Percentiles rank a stretch among this genome's conserved stretches.
phyloP scores from a whole-genome alignment of 1,139 yeast genomes.

The Pichia sp. region DNA sequence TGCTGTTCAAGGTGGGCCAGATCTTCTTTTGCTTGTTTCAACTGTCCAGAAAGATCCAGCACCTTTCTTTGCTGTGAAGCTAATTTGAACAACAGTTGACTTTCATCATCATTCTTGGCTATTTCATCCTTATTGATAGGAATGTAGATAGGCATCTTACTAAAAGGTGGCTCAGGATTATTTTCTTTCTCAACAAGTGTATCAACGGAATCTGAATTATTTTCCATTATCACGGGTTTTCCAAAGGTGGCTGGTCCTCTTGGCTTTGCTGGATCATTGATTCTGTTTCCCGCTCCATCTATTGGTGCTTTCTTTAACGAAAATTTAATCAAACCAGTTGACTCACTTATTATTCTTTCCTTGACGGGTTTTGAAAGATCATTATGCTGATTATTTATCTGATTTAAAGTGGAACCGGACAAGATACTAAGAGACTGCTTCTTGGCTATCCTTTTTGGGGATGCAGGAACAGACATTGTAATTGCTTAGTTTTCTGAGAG shows the following conservation, averaged over 20 bases:
- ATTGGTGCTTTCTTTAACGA: conserved; percentile 21
- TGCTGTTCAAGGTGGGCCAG: conserved; percentile 33
- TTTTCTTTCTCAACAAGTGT: background rate
- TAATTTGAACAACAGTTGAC: conserved; percentile 31
- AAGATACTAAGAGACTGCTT: conserved; percentile 32
- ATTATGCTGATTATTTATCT: conserved; percentile 18
- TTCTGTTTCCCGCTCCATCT: background rate
- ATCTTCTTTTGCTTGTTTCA: conserved; percentile 36
- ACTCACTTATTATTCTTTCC: conserved; percentile 31
- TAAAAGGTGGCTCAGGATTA: background rate
- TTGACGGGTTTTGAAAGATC: conserved; percentile 23
- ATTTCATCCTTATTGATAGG: conserved; percentile 13
- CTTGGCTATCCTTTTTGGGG: conserved; percentile 20
- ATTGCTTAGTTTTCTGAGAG: background rate
- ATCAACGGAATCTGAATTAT: background rate
- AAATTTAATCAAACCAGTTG: conserved; percentile 33
- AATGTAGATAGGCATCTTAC: conserved; percentile 16
- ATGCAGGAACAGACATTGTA: conserved; percentile 6
- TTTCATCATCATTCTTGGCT: background rate
- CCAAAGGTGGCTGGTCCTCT: background rate
- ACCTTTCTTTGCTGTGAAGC: conserved; percentile 45
- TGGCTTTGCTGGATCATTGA: background rate
- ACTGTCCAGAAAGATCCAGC: conserved; percentile 36
- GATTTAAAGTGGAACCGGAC: conserved; percentile 27
- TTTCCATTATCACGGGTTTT: background rate